These are phyloP conservation scores for Kodamaea plutei DNA, from an alignment of 1,139 yeast species.

Conservation along the genomic window DNA sequence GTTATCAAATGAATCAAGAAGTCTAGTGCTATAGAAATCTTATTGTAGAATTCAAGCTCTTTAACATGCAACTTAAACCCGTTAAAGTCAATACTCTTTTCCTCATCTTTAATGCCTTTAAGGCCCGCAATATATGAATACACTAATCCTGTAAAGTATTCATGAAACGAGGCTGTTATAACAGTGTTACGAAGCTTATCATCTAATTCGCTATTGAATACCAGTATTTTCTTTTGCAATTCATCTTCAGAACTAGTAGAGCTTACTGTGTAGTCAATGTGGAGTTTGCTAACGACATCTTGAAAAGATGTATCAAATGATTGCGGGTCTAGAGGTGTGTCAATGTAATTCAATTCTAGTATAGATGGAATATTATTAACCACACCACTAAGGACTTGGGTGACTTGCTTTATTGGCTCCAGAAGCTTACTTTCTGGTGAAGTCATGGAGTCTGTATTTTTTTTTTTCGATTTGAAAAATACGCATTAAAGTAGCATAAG, in stretches of 20 bases:
- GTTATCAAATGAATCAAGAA: conserved; percentile 18
- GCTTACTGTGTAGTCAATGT: neutral
- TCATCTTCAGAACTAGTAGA: neutral
- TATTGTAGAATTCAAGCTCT: conserved; percentile 13
- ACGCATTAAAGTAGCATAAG: too few species aligned
- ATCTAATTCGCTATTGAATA: conserved; percentile 18
- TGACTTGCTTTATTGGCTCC: too few species aligned
- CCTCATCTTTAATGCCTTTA: conserved; percentile 1
- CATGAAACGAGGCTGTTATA: conserved; percentile 18
- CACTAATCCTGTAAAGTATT: conserved; percentile 5
- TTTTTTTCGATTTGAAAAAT: too few species aligned
- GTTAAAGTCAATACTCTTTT: conserved; percentile 1
- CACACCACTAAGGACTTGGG: too few species aligned
- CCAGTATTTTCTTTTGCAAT: conserved; percentile 11
- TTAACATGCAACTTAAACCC: neutral
- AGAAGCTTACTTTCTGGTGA: too few species aligned
- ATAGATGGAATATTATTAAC: too few species aligned
- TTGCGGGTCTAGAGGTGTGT: too few species aligned
- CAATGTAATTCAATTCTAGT: too few species aligned
- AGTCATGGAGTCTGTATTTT: too few species aligned
- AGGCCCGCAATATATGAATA: conserved; percentile 6
- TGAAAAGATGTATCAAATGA: neutral
- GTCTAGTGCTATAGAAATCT: conserved; percentile 22
- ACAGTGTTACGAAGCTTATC: conserved; percentile 17
- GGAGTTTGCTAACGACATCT: neutral